phyloP scores from a whole-genome alignment of 495 filamentous ascomycete genomes.

The Pyronema domesticum region DNA sequence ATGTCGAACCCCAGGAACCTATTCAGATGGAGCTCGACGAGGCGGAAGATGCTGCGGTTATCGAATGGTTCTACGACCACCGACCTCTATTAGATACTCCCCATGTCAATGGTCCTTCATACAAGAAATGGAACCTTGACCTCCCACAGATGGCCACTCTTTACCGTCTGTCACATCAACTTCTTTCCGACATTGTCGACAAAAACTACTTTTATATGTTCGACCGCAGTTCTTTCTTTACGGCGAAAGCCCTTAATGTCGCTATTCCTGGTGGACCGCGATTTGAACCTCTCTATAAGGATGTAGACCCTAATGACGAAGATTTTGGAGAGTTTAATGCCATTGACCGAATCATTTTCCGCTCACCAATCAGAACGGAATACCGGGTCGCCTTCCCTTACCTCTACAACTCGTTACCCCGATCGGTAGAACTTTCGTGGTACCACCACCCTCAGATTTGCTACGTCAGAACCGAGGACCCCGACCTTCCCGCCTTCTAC shows the following conservation, averaged over 20 bases:
- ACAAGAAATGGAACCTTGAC: conserved; percentile 87
- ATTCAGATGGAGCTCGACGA: conserved; percentile 99
- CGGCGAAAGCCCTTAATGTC: conserved; percentile 93
- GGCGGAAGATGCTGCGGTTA: conserved; percentile 76
- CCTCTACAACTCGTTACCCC: conserved; percentile 88
- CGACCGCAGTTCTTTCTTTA: conserved; percentile 84
- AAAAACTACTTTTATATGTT: conserved; percentile 98
- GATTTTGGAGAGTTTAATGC: conserved; percentile 99
- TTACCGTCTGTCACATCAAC: conserved; percentile 76
- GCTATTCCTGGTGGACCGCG: conserved; percentile 91
- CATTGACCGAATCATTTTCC: conserved; percentile 98
- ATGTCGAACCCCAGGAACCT: conserved; percentile 91
- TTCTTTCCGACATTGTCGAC: conserved; percentile 84
- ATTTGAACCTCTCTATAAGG: conserved; percentile 97
- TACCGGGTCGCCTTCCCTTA: conserved; percentile 88
- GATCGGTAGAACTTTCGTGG: conserved; percentile 85
- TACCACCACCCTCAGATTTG: conserved; percentile 88
- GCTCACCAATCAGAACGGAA: conserved; percentile 86
- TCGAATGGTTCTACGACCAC: conserved; percentile 97
- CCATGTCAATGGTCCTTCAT: conserved; percentile 92
- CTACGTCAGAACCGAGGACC: conserved; percentile 76
- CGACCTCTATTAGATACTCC: conserved; percentile 76
- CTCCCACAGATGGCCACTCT: conserved; percentile 93
- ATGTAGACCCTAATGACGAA: conserved; percentile 96
- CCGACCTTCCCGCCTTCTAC: conserved; percentile 84